Evolutionary conservation across 2,329 filamentous ascomycete species (phyloP).

Genomic region (Cytospora piceae): DNA sequence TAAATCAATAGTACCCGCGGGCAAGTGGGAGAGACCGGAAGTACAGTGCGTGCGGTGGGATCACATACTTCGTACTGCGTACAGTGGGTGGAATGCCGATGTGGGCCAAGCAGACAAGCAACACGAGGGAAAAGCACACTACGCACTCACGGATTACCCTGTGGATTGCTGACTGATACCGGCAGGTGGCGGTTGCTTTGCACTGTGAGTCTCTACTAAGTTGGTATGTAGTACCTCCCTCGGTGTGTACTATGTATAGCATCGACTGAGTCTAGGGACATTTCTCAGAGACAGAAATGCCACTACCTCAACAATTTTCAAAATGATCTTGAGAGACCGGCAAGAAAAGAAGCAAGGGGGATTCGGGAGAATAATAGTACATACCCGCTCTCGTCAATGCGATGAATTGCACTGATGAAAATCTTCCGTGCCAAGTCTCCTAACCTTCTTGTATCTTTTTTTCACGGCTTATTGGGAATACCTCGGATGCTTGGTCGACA

Average conservation of each 20-base stretch:
- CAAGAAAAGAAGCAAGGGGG: neutral
- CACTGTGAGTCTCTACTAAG: neutral
- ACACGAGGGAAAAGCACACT: neutral
- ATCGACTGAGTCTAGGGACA: neutral
- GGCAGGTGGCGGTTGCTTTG: neutral
- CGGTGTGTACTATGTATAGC: neutral
- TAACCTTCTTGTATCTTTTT: neutral
- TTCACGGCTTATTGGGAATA: neutral
- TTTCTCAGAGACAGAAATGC: neutral
- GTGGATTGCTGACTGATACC: neutral
- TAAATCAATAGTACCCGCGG: neutral
- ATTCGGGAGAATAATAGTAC: neutral
- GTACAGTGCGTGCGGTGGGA: neutral
- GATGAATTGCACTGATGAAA: neutral
- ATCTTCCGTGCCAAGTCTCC: neutral
- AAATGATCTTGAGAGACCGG: neutral
- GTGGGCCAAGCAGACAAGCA: slow-evolving; percentile 1
- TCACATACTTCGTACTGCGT: neutral
- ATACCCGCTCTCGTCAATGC: neutral
- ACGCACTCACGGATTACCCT: neutral
- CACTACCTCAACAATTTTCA: neutral
- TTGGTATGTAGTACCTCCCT: too few species aligned
- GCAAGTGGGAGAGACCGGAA: neutral
- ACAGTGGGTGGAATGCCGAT: neutral
- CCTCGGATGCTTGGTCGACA: slow-evolving; percentile 9